Conservation (phyloP, 768 basidiomycete species). For the Paxillus involutus region DNA sequence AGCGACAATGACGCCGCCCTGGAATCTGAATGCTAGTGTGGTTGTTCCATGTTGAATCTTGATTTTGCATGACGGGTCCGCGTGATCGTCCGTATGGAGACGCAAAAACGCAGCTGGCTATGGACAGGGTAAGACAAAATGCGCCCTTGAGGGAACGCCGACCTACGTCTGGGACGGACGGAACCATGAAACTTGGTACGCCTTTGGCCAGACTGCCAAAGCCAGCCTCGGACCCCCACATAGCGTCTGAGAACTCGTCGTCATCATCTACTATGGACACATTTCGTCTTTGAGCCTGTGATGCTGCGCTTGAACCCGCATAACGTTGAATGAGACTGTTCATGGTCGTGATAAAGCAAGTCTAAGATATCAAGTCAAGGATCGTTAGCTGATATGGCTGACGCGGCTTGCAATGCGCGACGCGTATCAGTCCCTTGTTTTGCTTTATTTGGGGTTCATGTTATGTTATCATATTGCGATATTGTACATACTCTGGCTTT, state of each 20-base stretch:
- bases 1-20: conserved; percentile 97
- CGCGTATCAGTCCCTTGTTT: conserved; percentile 24
- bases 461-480: neutral
- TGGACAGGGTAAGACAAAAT: conserved; percentile 8
- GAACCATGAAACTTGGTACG: conserved; percentile 69
- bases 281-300: conserved; percentile 47
- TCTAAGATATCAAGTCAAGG: neutral
- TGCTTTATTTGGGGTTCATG: conserved; percentile 10
- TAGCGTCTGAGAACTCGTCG: conserved; percentile 61
- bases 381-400: conserved; percentile 37
- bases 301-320: conserved; percentile 52
- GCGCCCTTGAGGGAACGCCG: neutral
- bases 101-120: conserved; percentile 91
- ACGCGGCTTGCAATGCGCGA: conserved; percentile 29
- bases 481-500: too few relatives aligned
- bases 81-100: conserved; percentile 93
- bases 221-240: conserved; percentile 84
- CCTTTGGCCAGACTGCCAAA: conserved; percentile 75
- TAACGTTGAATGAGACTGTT: conserved; percentile 69
- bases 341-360: conserved; percentile 47
- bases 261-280: conserved; percentile 54
- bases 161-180: conserved; percentile 75
- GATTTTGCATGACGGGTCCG: conserved; percentile 92
- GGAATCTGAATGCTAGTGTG: conserved; percentile 93
- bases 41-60: conserved; percentile 99